Base-by-base conservation (phyloP, 768 basidiomycete species). In the Phaeolepiota aurea region DNA sequence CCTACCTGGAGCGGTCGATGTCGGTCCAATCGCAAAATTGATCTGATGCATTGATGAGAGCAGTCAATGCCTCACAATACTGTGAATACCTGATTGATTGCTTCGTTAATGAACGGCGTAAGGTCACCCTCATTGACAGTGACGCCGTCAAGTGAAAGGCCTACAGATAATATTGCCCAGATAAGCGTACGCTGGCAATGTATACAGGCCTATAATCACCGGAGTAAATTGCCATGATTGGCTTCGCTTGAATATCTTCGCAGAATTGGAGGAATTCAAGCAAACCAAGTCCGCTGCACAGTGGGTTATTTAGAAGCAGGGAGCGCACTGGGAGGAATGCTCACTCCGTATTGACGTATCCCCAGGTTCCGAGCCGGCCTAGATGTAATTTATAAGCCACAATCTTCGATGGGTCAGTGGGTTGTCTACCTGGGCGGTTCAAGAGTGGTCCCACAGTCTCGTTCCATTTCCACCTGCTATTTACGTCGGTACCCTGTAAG, bases 361-460 rank as follows among this genome's bases (percentile, higher is more conserved):
- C 66, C 79, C 79, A 81, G 49, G 74, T 73, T n/a, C 79, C 79
- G 23, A 63, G 50, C 2, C 79, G 69, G 1, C 79, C 79, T 58
- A 38, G 13, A 30, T 3, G 14, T 11, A 20, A 25, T 12, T 14
- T 20, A 3, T 36, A 30, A 15, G 25, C 25, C 25, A 28, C n/a
- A n/a, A 28, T n/a, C 7, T 28, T n/a, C 7, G n/a, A 28, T 7
- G n/a, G n/a, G 25, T 28, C 25, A 28, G n/a, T n/a, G n/a, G n/a
- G n/a, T n/a, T n/a, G n/a, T n/a, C n/a, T 42, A 61, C 61, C 62
- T 14, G 79, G 79, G 32, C 79, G 61, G 44, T 72, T 54, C 4
- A 69, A 51, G n/a, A 80, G 55, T 0, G 73, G 61, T 2, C 78
- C 78, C 14, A 81, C 62, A 3, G 79, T 80, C 3, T 66, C 62